Evolutionary conservation across 805 yeast species (phyloP).

Genomic region (Kodamaea hsintzibuensis): DNA sequence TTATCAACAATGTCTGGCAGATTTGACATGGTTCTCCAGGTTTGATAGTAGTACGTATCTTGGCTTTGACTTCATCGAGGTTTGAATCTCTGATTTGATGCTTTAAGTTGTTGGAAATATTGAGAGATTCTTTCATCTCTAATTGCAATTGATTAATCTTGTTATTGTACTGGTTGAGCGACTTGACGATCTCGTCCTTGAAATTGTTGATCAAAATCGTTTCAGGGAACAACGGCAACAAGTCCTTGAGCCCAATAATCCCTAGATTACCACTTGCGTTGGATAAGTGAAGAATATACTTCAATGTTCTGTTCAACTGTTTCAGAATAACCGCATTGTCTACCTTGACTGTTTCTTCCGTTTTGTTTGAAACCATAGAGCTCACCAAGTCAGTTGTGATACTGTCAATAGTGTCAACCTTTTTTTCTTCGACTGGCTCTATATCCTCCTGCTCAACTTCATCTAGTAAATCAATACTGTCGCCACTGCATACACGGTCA

Average conservation of each 20-base stretch:
- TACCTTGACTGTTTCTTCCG: constrained; percentile 8
- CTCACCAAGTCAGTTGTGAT: constrained; percentile 15
- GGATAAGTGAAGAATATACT: constrained; percentile 34
- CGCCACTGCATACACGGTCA: constrained; percentile 25
- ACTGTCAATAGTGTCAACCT: constrained; percentile 10
- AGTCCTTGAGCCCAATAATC: constrained; percentile 69
- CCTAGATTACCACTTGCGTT: constrained; percentile 23
- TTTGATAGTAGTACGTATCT: constrained; percentile 65
- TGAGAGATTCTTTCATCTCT: constrained; percentile 75
- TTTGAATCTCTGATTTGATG: constrained; percentile 53
- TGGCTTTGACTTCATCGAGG: constrained; percentile 25
- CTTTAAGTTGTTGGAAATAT: constrained; percentile 58
- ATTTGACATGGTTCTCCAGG: constrained; percentile 82
- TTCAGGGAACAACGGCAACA: constrained; percentile 83
- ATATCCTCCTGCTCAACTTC: not conserved
- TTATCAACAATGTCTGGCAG: constrained; percentile 69
- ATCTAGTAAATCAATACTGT: constrained; percentile 7
- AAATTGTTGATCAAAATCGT: constrained; percentile 78
- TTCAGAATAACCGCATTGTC: constrained; percentile 22
- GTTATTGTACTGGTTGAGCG: constrained; percentile 72
- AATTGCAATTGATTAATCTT: constrained; percentile 62
- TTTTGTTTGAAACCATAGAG: constrained; percentile 6
- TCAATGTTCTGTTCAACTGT: constrained; percentile 26
- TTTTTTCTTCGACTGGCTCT: not conserved
- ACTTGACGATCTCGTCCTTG: constrained; percentile 77